Base-by-base conservation (phyloP, 164 flowering plant species). In the Umbilicus rupestris region DNA sequence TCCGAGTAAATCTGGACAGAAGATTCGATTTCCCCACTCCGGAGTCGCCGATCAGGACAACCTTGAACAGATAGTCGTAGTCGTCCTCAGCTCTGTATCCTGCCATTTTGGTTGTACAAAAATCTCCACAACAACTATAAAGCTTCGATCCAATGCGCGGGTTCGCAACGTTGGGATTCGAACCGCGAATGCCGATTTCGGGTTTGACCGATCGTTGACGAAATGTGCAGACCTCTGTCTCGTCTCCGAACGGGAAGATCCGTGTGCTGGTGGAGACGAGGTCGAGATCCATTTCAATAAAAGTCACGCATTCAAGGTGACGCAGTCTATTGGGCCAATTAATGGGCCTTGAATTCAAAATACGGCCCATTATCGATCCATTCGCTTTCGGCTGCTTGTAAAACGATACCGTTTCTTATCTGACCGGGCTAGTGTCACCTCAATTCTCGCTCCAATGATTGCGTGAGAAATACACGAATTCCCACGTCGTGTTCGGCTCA, bases 1-100 rank as follows among this genome's bases (percentile, higher is more conserved):
- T 85, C 69, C 78, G 78, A 26, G 87, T 85, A 73, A 83, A 85
- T 77, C 89, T 77, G 7, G 89, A 85, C 8, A 85, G 78, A 65
- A 85, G 73, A 71, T 85, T 85, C 46, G 89, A 85, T 72, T 85
- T 85, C 1, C 86, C 86, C 9, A 85, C 86, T 7, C 89, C 89
- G 3, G 89, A 83, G 71, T 85, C 89, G 3, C 89, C 87, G 26
- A 85, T 85, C 71, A 85, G 65, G 16, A 85, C 89, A 20, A 85
- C 75, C 78, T 85, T 85, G 82, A 83, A 85, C 30, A 85, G 76
- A 64, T 85, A 85, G 73, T 85, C 89, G 62, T 85, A 85, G 65
- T 85, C 89, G 70, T 83, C 89, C 31, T 85, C 89, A 9, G 80
- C 84, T 75, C 79, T 85, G 74, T 85, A 85, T 7, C 79, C 82